Conservation (phyloP, 2,329 filamentous ascomycete species). For the Claviceps lovelessii region DNA sequence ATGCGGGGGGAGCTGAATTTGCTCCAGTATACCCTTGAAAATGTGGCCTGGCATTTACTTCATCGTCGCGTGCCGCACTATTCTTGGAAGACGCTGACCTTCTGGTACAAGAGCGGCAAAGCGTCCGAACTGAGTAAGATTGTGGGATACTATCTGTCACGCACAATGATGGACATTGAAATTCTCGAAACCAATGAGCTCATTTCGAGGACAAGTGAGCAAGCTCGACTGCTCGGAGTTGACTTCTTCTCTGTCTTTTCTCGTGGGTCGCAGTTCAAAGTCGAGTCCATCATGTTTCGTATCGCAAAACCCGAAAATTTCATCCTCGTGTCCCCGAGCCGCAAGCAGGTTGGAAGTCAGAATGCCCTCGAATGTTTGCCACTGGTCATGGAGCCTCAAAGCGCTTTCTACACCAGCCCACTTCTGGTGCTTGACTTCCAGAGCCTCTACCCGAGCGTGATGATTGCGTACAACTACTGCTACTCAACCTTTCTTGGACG, state of each 20-base stretch:
- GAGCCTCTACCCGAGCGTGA: conserved; percentile 88
- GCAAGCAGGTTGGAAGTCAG: conserved; percentile 82
- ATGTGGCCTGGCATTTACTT: conserved; percentile 81
- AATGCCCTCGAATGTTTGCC: conserved; percentile 91
- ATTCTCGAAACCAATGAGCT: conserved; percentile 85
- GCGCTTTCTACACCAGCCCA: conserved; percentile 82
- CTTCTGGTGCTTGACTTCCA: conserved; percentile 90
- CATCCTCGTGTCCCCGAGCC: conserved; percentile 74
- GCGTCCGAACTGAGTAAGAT: conserved; percentile 58
- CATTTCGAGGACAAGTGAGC: conserved; percentile 78
- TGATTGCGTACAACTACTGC: conserved; percentile 99
- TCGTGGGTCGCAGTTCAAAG: conserved; percentile 92
- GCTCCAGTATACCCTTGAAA: conserved; percentile 91
- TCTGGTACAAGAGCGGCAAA: conserved; percentile 62
- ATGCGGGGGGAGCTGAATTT: conserved; percentile 89
- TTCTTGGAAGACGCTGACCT: conserved; percentile 60
- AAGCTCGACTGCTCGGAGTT: conserved; percentile 80
- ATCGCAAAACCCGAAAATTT: conserved; percentile 97
- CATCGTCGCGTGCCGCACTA: conserved; percentile 84
- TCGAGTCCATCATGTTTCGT: conserved; percentile 96
- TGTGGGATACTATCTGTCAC: conserved; percentile 60
- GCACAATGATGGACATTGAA: conserved; percentile 72
- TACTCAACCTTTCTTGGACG: conserved; percentile 93
- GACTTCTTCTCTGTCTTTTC: conserved; percentile 97
- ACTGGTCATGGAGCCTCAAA: conserved; percentile 94